These are phyloP conservation scores for Sporobolomyces pararoseus DNA, from an alignment of 768 basidiomycete genomes.

Conservation along the genomic window DNA sequence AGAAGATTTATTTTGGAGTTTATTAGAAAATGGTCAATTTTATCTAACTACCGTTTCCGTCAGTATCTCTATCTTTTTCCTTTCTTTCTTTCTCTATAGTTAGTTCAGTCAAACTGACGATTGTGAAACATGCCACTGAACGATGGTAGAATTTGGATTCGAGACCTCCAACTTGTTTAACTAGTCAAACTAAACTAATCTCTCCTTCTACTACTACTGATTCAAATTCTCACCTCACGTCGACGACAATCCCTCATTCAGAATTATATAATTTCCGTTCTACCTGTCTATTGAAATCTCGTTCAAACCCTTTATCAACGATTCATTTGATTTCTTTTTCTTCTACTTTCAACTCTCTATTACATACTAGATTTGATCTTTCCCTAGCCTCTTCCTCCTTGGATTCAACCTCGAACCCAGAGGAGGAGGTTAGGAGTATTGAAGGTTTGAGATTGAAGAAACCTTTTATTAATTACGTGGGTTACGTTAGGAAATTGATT, in stretches of 20 bases:
- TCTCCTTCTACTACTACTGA: slow-evolving; percentile 8
- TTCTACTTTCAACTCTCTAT: too few species aligned
- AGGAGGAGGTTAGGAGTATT: too few species aligned
- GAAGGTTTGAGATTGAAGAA: not conserved
- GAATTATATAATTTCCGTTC: too few species aligned
- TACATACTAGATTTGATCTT: too few species aligned
- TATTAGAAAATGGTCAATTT: slow-evolving; percentile 33
- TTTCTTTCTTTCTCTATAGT: too few species aligned
- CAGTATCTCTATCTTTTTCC: not conserved
- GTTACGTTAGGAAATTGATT: slow-evolving; percentile 2
- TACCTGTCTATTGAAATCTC: too few species aligned
- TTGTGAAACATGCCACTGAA: not conserved
- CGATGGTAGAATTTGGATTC: slow-evolving; percentile 35
- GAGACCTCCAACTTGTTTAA: slow-evolving; percentile 42
- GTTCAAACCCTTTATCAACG: not conserved
- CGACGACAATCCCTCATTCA: too few species aligned
- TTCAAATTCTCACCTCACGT: slow-evolving; percentile 27
- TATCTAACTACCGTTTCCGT: slow-evolving; percentile 33
- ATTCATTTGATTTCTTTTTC: slow-evolving; percentile 21
- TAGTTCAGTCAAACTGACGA: too few species aligned
- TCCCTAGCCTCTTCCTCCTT: not conserved
- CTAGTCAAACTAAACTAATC: not conserved
- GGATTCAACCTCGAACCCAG: not conserved
- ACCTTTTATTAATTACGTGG: slow-evolving; percentile 14
- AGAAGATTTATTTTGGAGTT: slow-evolving; percentile 34